Conservation (phyloP, 2,329 filamentous ascomycete species). For the Stachybotrys echinatus region DNA sequence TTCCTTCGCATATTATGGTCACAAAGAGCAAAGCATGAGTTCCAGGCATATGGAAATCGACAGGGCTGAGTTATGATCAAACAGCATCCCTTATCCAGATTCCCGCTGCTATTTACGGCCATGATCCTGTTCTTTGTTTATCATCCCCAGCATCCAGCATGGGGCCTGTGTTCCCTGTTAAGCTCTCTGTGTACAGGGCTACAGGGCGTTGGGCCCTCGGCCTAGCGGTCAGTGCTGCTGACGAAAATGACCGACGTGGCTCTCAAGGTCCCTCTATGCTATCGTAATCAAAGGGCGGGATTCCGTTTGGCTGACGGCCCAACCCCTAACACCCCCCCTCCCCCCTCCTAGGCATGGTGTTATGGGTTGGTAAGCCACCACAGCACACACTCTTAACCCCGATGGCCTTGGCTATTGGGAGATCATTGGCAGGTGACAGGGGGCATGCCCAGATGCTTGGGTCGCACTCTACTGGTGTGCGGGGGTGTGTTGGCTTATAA, state of each 20-base stretch:
- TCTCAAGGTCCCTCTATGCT: no score
- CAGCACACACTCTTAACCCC: not conserved
- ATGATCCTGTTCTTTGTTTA: no score
- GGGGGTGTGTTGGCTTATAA: not conserved
- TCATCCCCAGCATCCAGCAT: no score
- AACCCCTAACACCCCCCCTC: not conserved
- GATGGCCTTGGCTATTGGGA: not conserved
- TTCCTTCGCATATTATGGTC: no score
- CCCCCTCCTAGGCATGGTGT: not conserved
- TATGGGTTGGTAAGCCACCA: no score
- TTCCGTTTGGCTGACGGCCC: no score
- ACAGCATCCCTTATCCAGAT: not conserved
- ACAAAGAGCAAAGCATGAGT: no score
- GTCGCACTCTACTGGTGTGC: not conserved
- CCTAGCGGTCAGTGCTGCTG: not conserved
- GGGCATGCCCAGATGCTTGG: not conserved
- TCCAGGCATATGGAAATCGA: no score
- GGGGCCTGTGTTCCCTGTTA: no score
- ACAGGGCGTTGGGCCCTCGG: no score
- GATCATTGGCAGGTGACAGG: not conserved
- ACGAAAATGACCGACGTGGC: not conserved
- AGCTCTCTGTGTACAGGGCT: no score
- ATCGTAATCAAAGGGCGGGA: not conserved
- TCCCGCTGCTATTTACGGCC: not conserved
- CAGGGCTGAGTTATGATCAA: not conserved